These are phyloP conservation scores for Isoetes engelmannii DNA, from an alignment of 83 land plant species.

Conservation along the genomic window DNA sequence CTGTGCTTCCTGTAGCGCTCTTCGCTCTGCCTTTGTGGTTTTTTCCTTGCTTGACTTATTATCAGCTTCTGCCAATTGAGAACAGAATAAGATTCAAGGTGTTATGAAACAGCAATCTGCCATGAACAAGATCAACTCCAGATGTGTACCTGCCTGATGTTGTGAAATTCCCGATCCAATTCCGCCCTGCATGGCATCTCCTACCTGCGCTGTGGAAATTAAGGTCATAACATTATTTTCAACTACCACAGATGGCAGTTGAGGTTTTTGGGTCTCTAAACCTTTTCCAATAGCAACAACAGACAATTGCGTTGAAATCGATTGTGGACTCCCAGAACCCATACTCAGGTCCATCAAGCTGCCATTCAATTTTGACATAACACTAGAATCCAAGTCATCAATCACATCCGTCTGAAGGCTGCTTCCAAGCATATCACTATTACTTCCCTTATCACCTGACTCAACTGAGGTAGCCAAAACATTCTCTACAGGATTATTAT, in stretches of 20 bases:
- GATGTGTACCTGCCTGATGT: too few relatives aligned
- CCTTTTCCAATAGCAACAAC: background rate
- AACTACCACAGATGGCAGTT: too few relatives aligned
- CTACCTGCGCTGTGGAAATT: too few relatives aligned
- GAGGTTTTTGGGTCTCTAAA: background rate
- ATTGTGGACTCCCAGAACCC: too few relatives aligned
- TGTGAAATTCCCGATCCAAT: too few relatives aligned
- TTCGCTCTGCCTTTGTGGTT: slow-evolving; percentile 19
- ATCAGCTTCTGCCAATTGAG: too few relatives aligned
- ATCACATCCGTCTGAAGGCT: background rate
- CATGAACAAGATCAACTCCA: too few relatives aligned
- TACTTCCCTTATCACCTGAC: slow-evolving; percentile 1
- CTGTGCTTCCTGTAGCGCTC: slow-evolving; percentile 22
- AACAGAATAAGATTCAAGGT: too few relatives aligned
- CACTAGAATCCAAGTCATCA: background rate
- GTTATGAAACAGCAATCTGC: too few relatives aligned
- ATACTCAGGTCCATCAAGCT: slow-evolving; percentile 10
- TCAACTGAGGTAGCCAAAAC: slow-evolving; percentile 22
- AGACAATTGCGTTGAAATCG: background rate
- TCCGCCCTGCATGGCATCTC: too few relatives aligned
- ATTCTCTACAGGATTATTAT: slow-evolving; percentile 45
- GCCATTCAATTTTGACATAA: background rate
- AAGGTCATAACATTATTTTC: too few relatives aligned
- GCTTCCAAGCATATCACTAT: too few relatives aligned
- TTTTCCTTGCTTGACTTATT: slow-evolving; percentile 13